Evolutionary conservation across 345 rosid genomes (phyloP), one percentile per base, ranked within the genome.

Genomic region (Fremontodendron californicum): DNA sequence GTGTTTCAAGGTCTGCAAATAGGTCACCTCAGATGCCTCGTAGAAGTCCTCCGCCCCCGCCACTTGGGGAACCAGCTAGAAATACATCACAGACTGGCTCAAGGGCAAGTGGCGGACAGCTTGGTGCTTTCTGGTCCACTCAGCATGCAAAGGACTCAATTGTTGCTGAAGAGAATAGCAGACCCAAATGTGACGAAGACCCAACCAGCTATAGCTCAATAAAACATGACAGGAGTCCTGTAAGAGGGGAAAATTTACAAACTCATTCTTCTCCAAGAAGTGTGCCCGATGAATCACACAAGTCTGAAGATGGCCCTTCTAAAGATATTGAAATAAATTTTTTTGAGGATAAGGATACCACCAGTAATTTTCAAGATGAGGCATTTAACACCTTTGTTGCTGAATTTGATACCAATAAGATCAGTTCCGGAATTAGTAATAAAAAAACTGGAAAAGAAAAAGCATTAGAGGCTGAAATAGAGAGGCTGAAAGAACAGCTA

Each of bases 91-190:
- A 82, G 18, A 60, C 85, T 74, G 88, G 78, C 45, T 81, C 75
- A 35, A 86, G 84, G 75, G 91, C 81, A 80, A 78, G 83, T 84
- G 89, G 82, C n/a, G 93, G 87, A 49, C 88, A 84, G 45, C 89
- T 91, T 25, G 99, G 99, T 78, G 96, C 94, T 80, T 96, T 96
- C 83, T 96, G 99, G 99, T 87, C 96, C 33, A 90, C 92, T 61
- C 93, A 86, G 78, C 96, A 92, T 51, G 99, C 97, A 13, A 83
- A 84, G 75, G 84, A 84, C 52, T 84, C 97, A 2, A 75, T 80
- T 76, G 40, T 79, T 80, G 78, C 75, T 68, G 96, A 90, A 82
- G 91, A 91, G 23, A 84, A 81, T 65, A 82, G 67, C 79, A 69
- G 78, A 77, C 88, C 94, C 71, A 86, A 86, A 54, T 87, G 84